Base-by-base conservation (phyloP, 305 asterid species). In the Fraxinus platypoda region DNA sequence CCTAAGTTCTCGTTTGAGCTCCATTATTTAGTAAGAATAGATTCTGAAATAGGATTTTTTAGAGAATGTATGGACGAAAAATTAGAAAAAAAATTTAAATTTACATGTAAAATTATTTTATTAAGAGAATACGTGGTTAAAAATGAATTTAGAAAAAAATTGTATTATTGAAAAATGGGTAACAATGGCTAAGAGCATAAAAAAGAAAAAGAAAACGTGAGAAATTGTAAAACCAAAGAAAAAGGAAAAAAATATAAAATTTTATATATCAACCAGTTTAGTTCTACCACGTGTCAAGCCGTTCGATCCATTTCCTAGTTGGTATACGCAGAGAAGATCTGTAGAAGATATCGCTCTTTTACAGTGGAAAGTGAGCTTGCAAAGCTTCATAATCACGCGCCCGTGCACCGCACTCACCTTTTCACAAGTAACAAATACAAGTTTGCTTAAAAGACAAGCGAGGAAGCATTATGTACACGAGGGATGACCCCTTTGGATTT, bases 391-490 rank as follows among this genome's bases (percentile, higher is more conserved):
- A 33, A 17, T 25, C 78, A 41, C 12, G 84, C 81, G 86, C 81
- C 78, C 57, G 78, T 33, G 15, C 1, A 0, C 0, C 76, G 66
- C 78, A 30, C 80, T 21, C 76, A 49, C 41, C 0, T n/a, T 37
- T 37, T 35, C 11, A 37, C 8, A 7, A 37, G 41, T 0, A 11
- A 35, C 59, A 28, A 21, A 9, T 13, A 25, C 84, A 57, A 62
- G 12, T 82, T 15, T 73, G 37, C 90, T 75, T 83, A 41, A 64
- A 49, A 59, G 37, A 76, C 81, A 83, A 49, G 88, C 83, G 81
- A 85, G 78, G 57, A 76, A 12, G 41, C 21, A 52, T 35, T 11
- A 9, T 43, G 57, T 52, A 37, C 81, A 31, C 57, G 34, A 68
- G 52, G 25, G 68, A 66, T 66, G 26, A 78, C 62, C 62, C 64